Percentiles rank a stretch among this genome's conserved stretches.
Conservation (phyloP, 2,329 filamentous ascomycete genomes). For the Neopestalotiopsis sp. region DNA sequence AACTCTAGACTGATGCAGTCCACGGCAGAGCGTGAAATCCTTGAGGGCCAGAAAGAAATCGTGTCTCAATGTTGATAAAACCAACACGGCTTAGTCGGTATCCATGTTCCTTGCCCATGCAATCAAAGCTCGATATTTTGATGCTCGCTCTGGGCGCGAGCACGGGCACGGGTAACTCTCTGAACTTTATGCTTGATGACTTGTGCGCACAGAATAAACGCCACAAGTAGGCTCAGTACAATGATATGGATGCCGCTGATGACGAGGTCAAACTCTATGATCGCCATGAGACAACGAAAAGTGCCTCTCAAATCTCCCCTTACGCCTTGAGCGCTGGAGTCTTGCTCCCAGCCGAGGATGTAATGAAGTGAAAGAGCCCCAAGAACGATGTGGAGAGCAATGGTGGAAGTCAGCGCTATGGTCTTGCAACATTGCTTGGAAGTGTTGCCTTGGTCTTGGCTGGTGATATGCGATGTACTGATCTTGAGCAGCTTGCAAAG, state of each 20-base stretch:
- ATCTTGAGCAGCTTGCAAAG: not conserved
- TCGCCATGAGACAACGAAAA: not conserved
- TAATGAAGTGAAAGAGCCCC: not conserved
- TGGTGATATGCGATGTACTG: not conserved
- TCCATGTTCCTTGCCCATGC: no score
- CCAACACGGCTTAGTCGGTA: no score
- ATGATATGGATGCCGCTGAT: not conserved
- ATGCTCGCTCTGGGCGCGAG: no score
- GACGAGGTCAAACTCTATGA: not conserved
- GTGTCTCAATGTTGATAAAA: no score
- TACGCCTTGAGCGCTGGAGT: not conserved
- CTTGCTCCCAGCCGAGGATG: not conserved
- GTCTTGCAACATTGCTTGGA: not conserved
- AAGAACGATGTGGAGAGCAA: not conserved
- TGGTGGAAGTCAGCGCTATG: not conserved
- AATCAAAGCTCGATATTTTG: no score
- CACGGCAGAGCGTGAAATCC: no score
- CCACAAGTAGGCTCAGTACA: not conserved
- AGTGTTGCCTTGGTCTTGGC: not conserved
- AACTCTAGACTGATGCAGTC: no score
- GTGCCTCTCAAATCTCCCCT: not conserved
- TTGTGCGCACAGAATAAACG: not conserved
- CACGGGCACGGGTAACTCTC: no score
- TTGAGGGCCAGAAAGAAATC: no score
- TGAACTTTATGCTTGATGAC: not conserved